Conservation (phyloP, 2,329 filamentous ascomycete species). For the Fusarium decemcellulare region DNA sequence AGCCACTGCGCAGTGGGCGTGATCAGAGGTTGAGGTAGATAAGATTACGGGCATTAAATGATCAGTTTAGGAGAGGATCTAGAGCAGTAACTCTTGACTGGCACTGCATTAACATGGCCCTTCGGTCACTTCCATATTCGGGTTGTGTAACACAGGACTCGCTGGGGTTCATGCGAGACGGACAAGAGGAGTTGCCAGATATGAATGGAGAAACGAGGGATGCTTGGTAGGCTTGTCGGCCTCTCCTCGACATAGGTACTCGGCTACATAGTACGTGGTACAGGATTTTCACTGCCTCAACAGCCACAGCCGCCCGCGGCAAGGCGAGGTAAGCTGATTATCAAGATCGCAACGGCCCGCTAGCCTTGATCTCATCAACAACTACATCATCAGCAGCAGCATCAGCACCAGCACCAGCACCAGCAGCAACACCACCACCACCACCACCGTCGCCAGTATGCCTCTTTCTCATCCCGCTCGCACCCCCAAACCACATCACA, state of each 20-base stretch:
- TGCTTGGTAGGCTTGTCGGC: no score
- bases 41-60: conserved; percentile 7
- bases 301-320: background rate
- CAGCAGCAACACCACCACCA: no score
- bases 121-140: conserved; percentile 1
- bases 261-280: no score
- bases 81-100: background rate
- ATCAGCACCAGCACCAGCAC: no score
- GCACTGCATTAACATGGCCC: background rate
- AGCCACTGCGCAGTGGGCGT: conserved; percentile 17
- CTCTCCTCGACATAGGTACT: no score
- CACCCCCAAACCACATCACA: conserved; percentile 23
- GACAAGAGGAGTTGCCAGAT: conserved; percentile 24
- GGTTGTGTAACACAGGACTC: conserved; percentile 22
- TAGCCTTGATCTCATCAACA: conserved; percentile 15
- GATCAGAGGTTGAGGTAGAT: conserved; percentile 4
- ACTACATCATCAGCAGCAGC: conserved; percentile 3
- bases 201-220: background rate
- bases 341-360: conserved; percentile 12
- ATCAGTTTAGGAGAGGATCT: conserved; percentile 20
- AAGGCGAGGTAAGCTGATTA: background rate
- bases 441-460: background rate
- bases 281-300: background rate
- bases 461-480: conserved; percentile 3
- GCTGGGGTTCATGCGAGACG: conserved; percentile 26